A percentile compares a stretch with the other conserved stretches of the same genome.
Conservation (phyloP, 176 grass and related monocot species). For the Juncus effusus region DNA sequence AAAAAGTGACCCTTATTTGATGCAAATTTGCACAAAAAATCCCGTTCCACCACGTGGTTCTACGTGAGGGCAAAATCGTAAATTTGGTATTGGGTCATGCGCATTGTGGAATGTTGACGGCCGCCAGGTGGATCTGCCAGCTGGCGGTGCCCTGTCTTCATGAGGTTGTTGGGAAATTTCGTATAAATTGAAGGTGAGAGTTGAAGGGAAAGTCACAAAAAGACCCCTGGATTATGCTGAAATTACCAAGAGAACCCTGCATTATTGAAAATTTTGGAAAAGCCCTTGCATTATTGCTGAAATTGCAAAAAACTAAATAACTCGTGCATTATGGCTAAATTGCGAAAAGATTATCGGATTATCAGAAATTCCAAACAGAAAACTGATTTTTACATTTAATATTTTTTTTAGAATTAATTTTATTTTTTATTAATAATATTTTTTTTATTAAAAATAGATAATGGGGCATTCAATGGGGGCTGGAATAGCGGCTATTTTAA, state of each 20-base stretch:
- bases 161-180: slow-evolving; percentile 44
- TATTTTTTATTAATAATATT: background rate
- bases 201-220: background rate
- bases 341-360: too few relatives aligned
- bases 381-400: too few relatives aligned
- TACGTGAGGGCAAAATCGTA: slow-evolving; percentile 35
- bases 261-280: background rate
- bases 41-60: slow-evolving; percentile 56
- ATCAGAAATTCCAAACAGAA: too few relatives aligned
- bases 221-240: background rate
- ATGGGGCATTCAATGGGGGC: slow-evolving; percentile 94
- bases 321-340: too few relatives aligned
- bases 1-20: too few relatives aligned
- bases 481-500: slow-evolving; percentile 75
- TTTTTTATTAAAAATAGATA: slow-evolving; percentile 49
- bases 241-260: background rate
- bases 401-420: too few relatives aligned
- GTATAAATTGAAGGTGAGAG: slow-evolving; percentile 56
- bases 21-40: slow-evolving; percentile 22
- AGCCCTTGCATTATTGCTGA: background rate
- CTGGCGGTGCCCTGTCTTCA: slow-evolving; percentile 50
- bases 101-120: slow-evolving; percentile 72
- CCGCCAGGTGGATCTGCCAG: slow-evolving; percentile 75
- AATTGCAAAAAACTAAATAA: too few relatives aligned
- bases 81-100: slow-evolving; percentile 51